These are phyloP conservation scores for Spiromastix sp. DNA, from an alignment of 2,329 filamentous ascomycete species.

Conservation along the genomic window DNA sequence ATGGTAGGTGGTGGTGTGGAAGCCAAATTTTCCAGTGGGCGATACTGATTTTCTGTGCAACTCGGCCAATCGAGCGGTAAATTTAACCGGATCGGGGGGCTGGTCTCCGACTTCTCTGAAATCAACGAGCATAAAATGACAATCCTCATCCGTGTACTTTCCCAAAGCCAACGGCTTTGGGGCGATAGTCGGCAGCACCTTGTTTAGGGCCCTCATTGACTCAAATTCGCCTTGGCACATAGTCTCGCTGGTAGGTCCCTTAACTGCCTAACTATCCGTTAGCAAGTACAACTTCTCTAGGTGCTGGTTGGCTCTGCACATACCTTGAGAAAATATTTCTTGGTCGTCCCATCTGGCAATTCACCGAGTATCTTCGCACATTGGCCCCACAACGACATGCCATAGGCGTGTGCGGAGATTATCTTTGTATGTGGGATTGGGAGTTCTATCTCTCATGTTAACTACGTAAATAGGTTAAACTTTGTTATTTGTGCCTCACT, in stretches of 20 bases:
- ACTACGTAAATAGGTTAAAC: neutral
- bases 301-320: neutral
- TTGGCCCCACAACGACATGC: conserved; percentile 7
- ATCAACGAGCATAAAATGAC: conserved; percentile 15
- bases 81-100: conserved; percentile 11
- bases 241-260: neutral
- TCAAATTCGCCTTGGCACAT: conserved; percentile 13
- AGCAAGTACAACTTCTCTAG: no score
- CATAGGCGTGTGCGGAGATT: conserved; percentile 5
- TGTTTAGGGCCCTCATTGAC: conserved; percentile 11
- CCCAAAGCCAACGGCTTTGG: conserved; percentile 12
- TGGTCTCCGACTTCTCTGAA: conserved; percentile 13
- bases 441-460: conserved; percentile 1
- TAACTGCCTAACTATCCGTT: neutral
- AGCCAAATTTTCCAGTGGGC: conserved; percentile 21
- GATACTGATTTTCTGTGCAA: conserved; percentile 14
- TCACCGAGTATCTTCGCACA: conserved; percentile 4
- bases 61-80: conserved; percentile 13
- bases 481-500: neutral
- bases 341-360: conserved; percentile 1
- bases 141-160: conserved; percentile 6
- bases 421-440: conserved; percentile 7
- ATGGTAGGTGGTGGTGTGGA: conserved; percentile 16
- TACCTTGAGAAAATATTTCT: conserved; percentile 9
- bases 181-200: conserved; percentile 7